phyloP scores from a whole-genome alignment of 805 yeast genomes.

The Torulaspora franciscae region DNA sequence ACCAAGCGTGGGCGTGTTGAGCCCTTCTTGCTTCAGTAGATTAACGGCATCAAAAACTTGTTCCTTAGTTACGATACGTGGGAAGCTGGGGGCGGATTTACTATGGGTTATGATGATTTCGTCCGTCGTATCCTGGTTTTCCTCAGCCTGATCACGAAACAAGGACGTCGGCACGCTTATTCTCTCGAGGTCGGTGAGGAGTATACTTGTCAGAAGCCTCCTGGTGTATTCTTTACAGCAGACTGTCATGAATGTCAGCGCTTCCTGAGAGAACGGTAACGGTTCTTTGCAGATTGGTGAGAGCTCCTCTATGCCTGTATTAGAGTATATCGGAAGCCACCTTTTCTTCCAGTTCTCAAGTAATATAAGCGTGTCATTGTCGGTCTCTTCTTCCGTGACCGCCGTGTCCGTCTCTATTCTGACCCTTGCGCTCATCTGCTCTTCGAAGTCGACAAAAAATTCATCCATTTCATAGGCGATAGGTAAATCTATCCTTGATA shows the following conservation, averaged over 20 bases:
- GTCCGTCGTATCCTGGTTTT: conserved; percentile 5
- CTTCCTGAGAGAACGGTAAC: conserved; percentile 14
- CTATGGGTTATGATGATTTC: conserved; percentile 8
- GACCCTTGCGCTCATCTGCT: conserved; percentile 19
- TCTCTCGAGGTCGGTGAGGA: conserved; percentile 20
- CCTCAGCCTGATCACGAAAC: conserved; percentile 1
- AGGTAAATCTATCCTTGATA: conserved; percentile 25
- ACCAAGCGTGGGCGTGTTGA: conserved; percentile 18
- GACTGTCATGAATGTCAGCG: conserved; percentile 14
- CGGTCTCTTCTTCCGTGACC: not conserved
- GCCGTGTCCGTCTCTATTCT: conserved; percentile 11
- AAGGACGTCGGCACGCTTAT: conserved; percentile 11
- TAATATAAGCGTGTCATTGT: conserved; percentile 11
- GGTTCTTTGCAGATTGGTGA: conserved; percentile 15
- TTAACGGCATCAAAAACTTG: conserved; percentile 15
- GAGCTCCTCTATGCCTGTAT: conserved; percentile 19
- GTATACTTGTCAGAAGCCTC: conserved; percentile 18
- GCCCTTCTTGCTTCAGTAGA: conserved; percentile 15
- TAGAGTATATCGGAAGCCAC: conserved; percentile 29
- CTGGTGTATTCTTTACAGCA: conserved; percentile 17
- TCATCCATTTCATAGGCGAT: conserved; percentile 36
- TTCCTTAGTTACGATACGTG: conserved; percentile 22
- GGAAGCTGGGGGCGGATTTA: conserved; percentile 9
- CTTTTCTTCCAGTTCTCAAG: conserved; percentile 28
- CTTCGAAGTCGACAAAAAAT: conserved; percentile 26